Conservation (phyloP, 306 rosid species). For the Acacia melanoxylon region DNA sequence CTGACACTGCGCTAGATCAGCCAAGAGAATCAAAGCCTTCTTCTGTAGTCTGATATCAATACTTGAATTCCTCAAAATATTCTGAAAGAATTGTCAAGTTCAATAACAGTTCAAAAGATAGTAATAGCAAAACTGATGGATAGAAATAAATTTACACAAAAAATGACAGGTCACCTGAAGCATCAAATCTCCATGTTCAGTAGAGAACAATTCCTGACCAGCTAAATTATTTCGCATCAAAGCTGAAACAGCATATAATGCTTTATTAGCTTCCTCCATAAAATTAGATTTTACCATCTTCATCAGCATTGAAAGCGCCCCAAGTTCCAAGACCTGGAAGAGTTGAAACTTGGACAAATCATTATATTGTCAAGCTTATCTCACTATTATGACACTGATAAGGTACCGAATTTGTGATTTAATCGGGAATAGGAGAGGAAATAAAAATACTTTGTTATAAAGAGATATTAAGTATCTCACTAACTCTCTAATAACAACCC, state of each 20-base stretch:
- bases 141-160: background rate
- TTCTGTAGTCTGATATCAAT: slow-evolving; percentile 63
- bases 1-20: slow-evolving; percentile 72
- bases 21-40: slow-evolving; percentile 69
- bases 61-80: slow-evolving; percentile 59
- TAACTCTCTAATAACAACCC: too few species aligned
- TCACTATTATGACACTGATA: background rate
- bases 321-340: slow-evolving; percentile 66
- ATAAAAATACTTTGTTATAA: too few species aligned
- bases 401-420: too few species aligned
- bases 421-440: too few species aligned
- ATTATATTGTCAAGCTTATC: slow-evolving; percentile 24
- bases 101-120: background rate
- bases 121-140: background rate
- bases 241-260: slow-evolving; percentile 84
- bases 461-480: too few species aligned
- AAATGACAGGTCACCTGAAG: slow-evolving; percentile 58
- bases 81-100: slow-evolving; percentile 42
- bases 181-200: slow-evolving; percentile 59
- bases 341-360: slow-evolving; percentile 19
- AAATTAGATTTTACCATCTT: slow-evolving; percentile 65
- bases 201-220: slow-evolving; percentile 66
- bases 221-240: slow-evolving; percentile 60
- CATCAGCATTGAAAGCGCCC: slow-evolving; percentile 66
- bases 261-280: slow-evolving; percentile 80